phyloP scores from a whole-genome alignment of 2,329 filamentous ascomycete species.

The Colletotrichum lupini region DNA sequence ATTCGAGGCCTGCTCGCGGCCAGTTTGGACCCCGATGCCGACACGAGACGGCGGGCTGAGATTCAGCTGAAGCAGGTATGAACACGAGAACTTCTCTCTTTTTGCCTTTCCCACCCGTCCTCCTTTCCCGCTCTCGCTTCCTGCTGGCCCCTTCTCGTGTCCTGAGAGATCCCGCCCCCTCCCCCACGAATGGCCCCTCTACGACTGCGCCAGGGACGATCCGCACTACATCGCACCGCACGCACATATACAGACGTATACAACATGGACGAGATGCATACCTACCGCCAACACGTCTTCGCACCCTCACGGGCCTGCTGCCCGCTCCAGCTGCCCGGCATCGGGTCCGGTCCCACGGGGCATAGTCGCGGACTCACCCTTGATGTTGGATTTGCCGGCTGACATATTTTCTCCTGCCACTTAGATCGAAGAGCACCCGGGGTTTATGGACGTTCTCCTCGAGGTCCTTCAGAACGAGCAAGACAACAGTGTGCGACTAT shows the following conservation, averaged over 20 bases:
- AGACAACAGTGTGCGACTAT: slow-evolving; percentile 84
- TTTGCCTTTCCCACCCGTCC: slow-evolving; percentile 18
- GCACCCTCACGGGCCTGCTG: slow-evolving; percentile 26
- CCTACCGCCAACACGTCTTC: slow-evolving; percentile 18
- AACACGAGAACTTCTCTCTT: neutral
- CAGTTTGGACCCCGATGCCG: slow-evolving; percentile 79
- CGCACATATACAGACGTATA: slow-evolving; percentile 6
- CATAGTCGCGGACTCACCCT: neutral
- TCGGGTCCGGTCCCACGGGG: neutral
- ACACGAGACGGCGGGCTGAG: slow-evolving; percentile 81
- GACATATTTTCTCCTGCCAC: slow-evolving; percentile 25
- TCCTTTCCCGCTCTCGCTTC: slow-evolving; percentile 12
- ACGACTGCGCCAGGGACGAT: slow-evolving; percentile 27
- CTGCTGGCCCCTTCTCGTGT: slow-evolving; percentile 2
- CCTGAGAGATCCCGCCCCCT: slow-evolving; percentile 7
- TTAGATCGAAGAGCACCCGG: slow-evolving; percentile 89
- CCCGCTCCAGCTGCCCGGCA: neutral
- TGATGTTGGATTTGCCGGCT: slow-evolving; percentile 37
- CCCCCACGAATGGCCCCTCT: slow-evolving; percentile 33
- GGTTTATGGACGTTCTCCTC: slow-evolving; percentile 90
- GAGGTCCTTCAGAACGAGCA: slow-evolving; percentile 92
- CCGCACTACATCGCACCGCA: slow-evolving; percentile 29
- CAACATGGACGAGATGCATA: slow-evolving; percentile 2
- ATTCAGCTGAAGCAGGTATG: slow-evolving; percentile 84
- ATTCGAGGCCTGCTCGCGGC: slow-evolving; percentile 82